phyloP scores from a whole-genome alignment of 441 rosid genomes.

The Jatropha multifida region DNA sequence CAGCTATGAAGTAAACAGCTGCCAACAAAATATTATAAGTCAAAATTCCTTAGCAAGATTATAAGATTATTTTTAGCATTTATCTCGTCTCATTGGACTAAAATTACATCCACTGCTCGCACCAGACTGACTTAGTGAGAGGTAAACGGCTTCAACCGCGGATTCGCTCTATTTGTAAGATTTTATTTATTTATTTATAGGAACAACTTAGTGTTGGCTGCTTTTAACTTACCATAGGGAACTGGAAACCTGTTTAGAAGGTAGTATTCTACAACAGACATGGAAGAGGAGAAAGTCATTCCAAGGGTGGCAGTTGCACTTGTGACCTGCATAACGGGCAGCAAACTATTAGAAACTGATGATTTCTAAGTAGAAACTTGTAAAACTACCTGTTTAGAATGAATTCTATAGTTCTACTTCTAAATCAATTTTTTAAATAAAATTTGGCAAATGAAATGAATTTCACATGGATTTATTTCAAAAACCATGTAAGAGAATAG shows the following conservation, averaged over 20 bases:
- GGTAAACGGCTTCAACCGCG: too few relatives aligned
- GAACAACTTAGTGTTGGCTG: neutral
- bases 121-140: too few relatives aligned
- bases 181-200: neutral
- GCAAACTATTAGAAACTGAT: neutral
- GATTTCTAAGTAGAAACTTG: neutral
- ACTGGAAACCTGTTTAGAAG: constrained; percentile 65
- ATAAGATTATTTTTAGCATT: too few relatives aligned
- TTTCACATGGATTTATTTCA: too few relatives aligned
- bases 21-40: constrained; percentile 13
- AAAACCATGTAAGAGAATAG: neutral
- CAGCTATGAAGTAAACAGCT: constrained; percentile 52
- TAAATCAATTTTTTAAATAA: too few relatives aligned
- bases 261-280: constrained; percentile 68
- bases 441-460: too few relatives aligned
- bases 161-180: neutral
- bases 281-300: constrained; percentile 64
- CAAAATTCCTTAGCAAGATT: neutral
- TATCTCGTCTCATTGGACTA: too few relatives aligned
- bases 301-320: constrained; percentile 73
- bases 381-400: too few relatives aligned
- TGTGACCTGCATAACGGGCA: constrained; percentile 48
- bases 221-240: constrained; percentile 38
- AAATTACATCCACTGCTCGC: too few relatives aligned
- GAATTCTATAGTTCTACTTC: too few relatives aligned